Conservation (phyloP, 1,284 basidiomycete genomes). For the Cutaneotrichosporon dermatis region DNA sequence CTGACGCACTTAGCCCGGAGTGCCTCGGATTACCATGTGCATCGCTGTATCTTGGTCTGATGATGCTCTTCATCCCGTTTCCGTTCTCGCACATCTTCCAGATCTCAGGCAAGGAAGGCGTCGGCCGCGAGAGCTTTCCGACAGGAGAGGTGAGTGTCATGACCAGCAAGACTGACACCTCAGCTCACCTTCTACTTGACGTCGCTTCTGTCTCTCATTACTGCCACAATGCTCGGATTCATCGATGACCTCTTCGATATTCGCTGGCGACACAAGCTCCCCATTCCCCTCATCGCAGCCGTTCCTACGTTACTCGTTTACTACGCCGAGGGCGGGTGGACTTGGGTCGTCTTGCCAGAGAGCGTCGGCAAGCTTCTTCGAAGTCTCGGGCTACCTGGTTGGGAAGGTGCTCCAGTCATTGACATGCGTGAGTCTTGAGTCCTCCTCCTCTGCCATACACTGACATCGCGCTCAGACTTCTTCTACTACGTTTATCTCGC, state of each 20-base stretch:
- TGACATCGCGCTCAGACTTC: conserved; percentile 6
- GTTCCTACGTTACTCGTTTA: conserved; percentile 95
- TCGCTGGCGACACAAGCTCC: conserved; percentile 95
- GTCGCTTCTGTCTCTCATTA: conserved; percentile 80
- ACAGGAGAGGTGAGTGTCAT: conserved; percentile 66
- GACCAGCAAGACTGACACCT: conserved; percentile 4
- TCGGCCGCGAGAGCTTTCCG: conserved; percentile 61
- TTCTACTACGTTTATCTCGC: conserved; percentile 97
- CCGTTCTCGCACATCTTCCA: conserved; percentile 70
- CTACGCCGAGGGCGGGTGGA: conserved; percentile 88
- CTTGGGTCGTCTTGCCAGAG: conserved; percentile 89
- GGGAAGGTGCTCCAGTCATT: conserved; percentile 60
- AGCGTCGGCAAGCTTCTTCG: conserved; percentile 62
- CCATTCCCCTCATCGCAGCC: conserved; percentile 91
- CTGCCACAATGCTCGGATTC: conserved; percentile 90
- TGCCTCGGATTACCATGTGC: conserved; percentile 87
- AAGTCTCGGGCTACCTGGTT: conserved; percentile 24
- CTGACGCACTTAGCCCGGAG: conserved; percentile 66
- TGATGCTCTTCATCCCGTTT: conserved; percentile 85
- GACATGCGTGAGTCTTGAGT: conserved; percentile 65
- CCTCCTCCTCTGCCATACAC: conserved; percentile 6
- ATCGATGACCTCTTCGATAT: conserved; percentile 98
- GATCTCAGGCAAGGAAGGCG: conserved; percentile 1
- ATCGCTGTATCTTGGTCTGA: conserved; percentile 75
- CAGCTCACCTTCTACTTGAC: conserved; percentile 90